A percentile compares a stretch with the other conserved stretches of the same genome.
phyloP scores from a whole-genome alignment of 306 rosid genomes.

The Cicer bijugum region DNA sequence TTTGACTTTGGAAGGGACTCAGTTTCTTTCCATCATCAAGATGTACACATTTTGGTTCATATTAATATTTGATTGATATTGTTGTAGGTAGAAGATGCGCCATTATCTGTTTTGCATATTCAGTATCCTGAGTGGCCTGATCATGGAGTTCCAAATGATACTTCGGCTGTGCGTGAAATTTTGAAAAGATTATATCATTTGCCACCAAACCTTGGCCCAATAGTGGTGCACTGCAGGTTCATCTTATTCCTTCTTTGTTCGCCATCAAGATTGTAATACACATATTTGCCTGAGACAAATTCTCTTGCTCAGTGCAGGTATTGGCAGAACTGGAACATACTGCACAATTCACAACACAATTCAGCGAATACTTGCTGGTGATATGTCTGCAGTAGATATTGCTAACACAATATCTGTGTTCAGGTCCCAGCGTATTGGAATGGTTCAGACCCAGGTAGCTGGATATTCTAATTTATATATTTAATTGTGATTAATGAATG shows the following conservation, averaged over 20 bases:
- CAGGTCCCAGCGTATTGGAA: constrained; percentile 93
- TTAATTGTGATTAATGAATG: constrained; percentile 14
- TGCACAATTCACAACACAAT: constrained; percentile 87
- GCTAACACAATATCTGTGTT: constrained; percentile 66
- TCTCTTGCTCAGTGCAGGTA: constrained; percentile 88
- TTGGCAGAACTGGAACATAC: constrained; percentile 95
- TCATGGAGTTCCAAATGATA: constrained; percentile 89
- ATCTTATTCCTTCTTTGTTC: constrained; percentile 41
- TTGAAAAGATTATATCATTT: constrained; percentile 65
- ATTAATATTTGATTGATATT: constrained; percentile 38
- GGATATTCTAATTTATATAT: constrained; percentile 33
- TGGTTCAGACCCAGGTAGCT: constrained; percentile 88
- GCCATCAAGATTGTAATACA: neutral
- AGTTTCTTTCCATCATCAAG: constrained; percentile 39
- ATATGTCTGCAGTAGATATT: constrained; percentile 84
- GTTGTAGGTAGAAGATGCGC: constrained; percentile 66
- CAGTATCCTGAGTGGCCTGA: constrained; percentile 97
- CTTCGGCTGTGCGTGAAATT: constrained; percentile 73
- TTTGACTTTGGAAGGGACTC: constrained; percentile 36
- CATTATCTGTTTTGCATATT: constrained; percentile 77
- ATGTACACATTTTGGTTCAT: constrained; percentile 23
- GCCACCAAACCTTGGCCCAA: constrained; percentile 76
- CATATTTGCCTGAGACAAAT: constrained; percentile 54
- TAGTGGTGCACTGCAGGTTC: constrained; percentile 96
- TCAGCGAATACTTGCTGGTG: constrained; percentile 89